These are phyloP conservation scores for Nothopassalora personata DNA, from an alignment of 2,329 filamentous ascomycete genomes.

Conservation along the genomic window DNA sequence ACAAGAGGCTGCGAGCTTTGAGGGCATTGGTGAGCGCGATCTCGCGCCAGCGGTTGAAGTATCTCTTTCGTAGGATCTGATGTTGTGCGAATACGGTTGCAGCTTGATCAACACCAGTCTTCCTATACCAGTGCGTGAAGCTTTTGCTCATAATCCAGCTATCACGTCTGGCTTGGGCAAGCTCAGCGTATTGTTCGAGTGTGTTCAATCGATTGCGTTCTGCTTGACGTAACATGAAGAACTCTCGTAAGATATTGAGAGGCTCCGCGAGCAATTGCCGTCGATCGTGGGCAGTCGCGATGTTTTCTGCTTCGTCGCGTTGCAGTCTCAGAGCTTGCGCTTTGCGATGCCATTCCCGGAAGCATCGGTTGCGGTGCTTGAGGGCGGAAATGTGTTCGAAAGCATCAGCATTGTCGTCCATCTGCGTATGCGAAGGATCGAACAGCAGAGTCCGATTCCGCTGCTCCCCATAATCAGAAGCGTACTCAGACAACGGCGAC, in stretches of 20 bases:
- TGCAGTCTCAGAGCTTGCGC: slow-evolving; percentile 31
- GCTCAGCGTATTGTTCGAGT: slow-evolving; percentile 7
- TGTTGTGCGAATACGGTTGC: slow-evolving; percentile 38
- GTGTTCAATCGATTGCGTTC: slow-evolving; percentile 14
- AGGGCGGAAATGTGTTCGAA: slow-evolving; percentile 22
- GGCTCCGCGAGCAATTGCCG: slow-evolving; percentile 49
- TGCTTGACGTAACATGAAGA: background rate
- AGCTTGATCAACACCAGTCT: slow-evolving; percentile 59
- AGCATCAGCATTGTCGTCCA: slow-evolving; percentile 28
- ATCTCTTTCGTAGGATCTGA: slow-evolving; percentile 56
- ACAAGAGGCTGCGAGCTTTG: slow-evolving; percentile 48
- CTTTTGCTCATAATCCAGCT: slow-evolving; percentile 60
- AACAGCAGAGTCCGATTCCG: slow-evolving; percentile 20
- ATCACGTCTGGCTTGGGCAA: slow-evolving; percentile 48
- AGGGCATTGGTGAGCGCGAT: slow-evolving; percentile 58
- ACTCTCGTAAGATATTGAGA: slow-evolving; percentile 44
- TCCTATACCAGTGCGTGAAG: slow-evolving; percentile 64
- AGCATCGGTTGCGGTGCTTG: slow-evolving; percentile 16
- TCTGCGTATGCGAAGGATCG: slow-evolving; percentile 23
- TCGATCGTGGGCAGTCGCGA: slow-evolving; percentile 48
- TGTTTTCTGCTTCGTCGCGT: slow-evolving; percentile 28
- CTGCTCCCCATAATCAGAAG: slow-evolving; percentile 15
- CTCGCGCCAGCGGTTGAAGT: slow-evolving; percentile 64
- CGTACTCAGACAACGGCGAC: slow-evolving; percentile 12
- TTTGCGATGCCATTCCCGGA: slow-evolving; percentile 42